Conservation (phyloP, 164 flowering plant genomes). For the Platanus orientalis region DNA sequence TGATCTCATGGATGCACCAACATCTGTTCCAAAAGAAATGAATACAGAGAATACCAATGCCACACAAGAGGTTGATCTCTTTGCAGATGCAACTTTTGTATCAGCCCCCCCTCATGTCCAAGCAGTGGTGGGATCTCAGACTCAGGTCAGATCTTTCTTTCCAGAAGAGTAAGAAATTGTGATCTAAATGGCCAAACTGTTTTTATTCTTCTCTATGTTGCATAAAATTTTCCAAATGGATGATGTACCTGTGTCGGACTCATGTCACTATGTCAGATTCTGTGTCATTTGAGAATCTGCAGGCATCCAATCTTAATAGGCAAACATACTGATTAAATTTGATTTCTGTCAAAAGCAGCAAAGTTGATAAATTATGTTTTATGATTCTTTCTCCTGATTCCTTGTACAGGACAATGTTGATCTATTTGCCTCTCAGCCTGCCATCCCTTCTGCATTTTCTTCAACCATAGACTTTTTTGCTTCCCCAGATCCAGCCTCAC, state of each 20-base stretch:
- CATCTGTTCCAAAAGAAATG: slow-evolving; percentile 37
- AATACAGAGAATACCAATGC: slow-evolving; percentile 21
- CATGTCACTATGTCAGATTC: too few species aligned
- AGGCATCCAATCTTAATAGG: neutral
- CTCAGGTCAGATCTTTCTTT: slow-evolving; percentile 36
- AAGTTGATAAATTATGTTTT: slow-evolving; percentile 1
- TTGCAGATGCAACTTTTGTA: slow-evolving; percentile 91
- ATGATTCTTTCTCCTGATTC: neutral
- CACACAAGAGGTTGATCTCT: slow-evolving; percentile 70
- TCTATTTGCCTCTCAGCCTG: slow-evolving; percentile 68
- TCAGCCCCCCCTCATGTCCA: slow-evolving; percentile 58
- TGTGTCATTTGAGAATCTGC: neutral
- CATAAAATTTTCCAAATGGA: too few species aligned
- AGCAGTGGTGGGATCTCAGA: slow-evolving; percentile 27
- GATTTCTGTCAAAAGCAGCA: neutral
- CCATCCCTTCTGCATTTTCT: slow-evolving; percentile 48
- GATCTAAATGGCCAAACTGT: too few species aligned
- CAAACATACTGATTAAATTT: neutral
- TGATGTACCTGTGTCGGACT: too few species aligned
- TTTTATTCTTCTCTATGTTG: too few species aligned
- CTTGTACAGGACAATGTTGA: slow-evolving; percentile 52
- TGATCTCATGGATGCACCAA: slow-evolving; percentile 74
- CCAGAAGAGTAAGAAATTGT: neutral
- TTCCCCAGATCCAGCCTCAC: slow-evolving; percentile 41
- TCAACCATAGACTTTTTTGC: slow-evolving; percentile 66